These are phyloP conservation scores for Brassica balearica DNA, from an alignment of 441 rosid genomes.

Conservation along the genomic window DNA sequence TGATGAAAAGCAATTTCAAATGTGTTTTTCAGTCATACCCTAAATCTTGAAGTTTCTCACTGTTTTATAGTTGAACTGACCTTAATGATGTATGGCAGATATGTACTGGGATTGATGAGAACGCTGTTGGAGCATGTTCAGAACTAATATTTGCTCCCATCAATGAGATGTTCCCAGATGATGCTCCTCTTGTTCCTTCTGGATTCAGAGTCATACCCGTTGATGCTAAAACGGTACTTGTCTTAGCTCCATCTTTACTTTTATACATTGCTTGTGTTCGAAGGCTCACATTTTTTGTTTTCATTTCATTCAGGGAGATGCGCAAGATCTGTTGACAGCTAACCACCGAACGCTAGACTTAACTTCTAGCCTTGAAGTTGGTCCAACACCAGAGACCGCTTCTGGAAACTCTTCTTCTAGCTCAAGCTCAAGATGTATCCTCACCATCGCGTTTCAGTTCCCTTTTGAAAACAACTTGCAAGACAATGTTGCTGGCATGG, in stretches of 20 bases:
- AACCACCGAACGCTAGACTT: slow-evolving; percentile 85
- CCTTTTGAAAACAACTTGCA: slow-evolving; percentile 88
- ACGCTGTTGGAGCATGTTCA: slow-evolving; percentile 89
- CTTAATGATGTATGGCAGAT: slow-evolving; percentile 52
- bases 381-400: slow-evolving; percentile 58
- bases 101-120: slow-evolving; percentile 93
- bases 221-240: slow-evolving; percentile 81
- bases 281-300: neutral
- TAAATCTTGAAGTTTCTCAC: neutral
- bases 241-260: slow-evolving; percentile 1
- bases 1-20: no score
- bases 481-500: slow-evolving; percentile 96
- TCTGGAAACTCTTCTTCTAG: slow-evolving; percentile 60
- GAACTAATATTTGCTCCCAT: slow-evolving; percentile 97
- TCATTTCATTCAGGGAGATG: slow-evolving; percentile 57
- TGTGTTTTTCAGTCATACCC: no score
- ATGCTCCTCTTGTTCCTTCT: slow-evolving; percentile 93
- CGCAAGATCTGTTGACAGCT: slow-evolving; percentile 55
- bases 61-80: neutral
- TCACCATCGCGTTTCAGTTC: slow-evolving; percentile 98
- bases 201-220: slow-evolving; percentile 95
- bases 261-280: neutral
- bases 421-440: slow-evolving; percentile 71
- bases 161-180: slow-evolving; percentile 97
- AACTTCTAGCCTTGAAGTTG: slow-evolving; percentile 93